These are phyloP conservation scores for Eucalyptus regnans DNA, from an alignment of 345 rosid species.

Conservation along the genomic window DNA sequence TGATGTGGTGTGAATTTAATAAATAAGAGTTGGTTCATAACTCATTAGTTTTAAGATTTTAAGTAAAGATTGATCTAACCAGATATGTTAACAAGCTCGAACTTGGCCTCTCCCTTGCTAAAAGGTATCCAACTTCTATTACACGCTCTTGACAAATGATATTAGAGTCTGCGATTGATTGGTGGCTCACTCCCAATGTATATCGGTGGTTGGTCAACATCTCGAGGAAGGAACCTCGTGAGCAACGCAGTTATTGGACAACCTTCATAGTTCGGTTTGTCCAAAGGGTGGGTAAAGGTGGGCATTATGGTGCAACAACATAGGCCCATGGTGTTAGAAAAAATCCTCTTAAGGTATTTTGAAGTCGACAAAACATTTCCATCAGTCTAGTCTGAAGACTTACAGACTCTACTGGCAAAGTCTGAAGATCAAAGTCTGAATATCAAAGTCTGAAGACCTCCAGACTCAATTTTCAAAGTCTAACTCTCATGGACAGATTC, in stretches of 20 bases:
- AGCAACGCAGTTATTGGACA: accelerated
- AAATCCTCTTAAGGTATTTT: no score
- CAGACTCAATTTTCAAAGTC: no score
- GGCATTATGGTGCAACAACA: background rate
- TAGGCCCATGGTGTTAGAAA: background rate
- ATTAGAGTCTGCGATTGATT: background rate
- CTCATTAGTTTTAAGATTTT: background rate
- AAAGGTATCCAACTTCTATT: no score
- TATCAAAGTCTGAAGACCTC: no score
- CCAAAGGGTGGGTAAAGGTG: background rate
- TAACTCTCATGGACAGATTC: no score
- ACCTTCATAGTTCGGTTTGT: background rate
- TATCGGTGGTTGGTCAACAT: background rate
- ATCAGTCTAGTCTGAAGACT: no score
- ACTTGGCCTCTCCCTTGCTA: background rate
- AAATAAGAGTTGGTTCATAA: no score
- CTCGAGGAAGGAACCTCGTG: background rate
- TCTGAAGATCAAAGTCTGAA: no score
- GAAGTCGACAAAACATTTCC: no score
- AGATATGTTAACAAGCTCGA: accelerated
- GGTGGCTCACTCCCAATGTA: background rate
- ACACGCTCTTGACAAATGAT: accelerated
- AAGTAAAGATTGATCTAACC: background rate
- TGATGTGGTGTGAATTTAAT: accelerated
- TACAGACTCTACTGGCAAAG: no score